Base-by-base conservation (phyloP, 2,329 filamentous ascomycete species). In the Hypoxylon sp. region DNA sequence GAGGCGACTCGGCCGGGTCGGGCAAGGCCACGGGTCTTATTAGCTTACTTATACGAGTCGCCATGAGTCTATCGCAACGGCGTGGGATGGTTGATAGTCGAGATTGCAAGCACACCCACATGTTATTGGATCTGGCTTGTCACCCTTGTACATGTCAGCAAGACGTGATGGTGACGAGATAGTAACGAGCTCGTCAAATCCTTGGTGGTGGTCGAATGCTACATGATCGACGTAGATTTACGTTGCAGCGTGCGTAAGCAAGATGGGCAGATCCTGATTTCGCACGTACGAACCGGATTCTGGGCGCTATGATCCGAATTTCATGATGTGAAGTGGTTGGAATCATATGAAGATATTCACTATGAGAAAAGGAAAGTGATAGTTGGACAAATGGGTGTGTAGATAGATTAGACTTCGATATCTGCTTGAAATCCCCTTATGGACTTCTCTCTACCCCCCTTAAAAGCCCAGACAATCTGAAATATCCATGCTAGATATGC, bases 211-310 rank as follows among this genome's bases (percentile, higher is more conserved):
- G 43, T 34, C 1, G 45, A 41, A 21, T 50, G 51, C 36, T 59
- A 52, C 45, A 32, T 51, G 60, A 65, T 67, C 58, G 53, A 46
- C 60, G 53, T 9, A 60, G 67, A 53, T 63, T 43, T 67, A 43
- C 56, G 67, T 69, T 52, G 63, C 57, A 60, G 64, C 57, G 17
- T 67, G 64, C 64, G 67, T 70, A 67, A 70, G 67, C 64, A 55
- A 65, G 41, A 56, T 46, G 49, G 28, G 52, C n/a, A 57, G 41
- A 65, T 59, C 48, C 45, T 55, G 60, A 38, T 52, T 64, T 55
- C 53, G 23, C 34, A 28, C 34, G 21, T 25, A 43, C 25, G 48
- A 32, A 32, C 32, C 23, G 25, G 11, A 38, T 21, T 21, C 5
- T 48, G 13, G 17, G 19, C 5, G 11, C 25, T 57, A 25, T 34